Base-by-base conservation (phyloP, 1,284 basidiomycete genomes). In the Boletus smithii region DNA sequence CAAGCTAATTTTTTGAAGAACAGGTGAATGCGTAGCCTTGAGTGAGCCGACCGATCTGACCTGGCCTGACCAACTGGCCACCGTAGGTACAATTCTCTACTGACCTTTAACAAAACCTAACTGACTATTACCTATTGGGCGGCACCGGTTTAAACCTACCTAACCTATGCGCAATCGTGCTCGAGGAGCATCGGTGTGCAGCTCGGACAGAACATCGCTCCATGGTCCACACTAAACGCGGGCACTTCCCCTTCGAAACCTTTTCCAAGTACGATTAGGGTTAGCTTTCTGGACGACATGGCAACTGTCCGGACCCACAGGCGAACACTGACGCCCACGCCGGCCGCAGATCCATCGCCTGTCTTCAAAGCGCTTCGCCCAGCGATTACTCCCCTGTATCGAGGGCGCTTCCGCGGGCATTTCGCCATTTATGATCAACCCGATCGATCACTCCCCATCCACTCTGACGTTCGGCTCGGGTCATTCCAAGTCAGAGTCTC, bases 331-430 rank as follows among this genome's bases (percentile, higher is more conserved):
- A 77, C 71, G 6, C 80, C 80, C 2, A 73, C 76, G 14, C 79
- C 79, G 0, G 75, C 77, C 5, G 67, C 55, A 18, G 73, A 74
- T 10, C 63, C 77, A 1, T 71, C 72, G 0, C 74, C 76, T 0
- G 75, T 81, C 0, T 80, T 85, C 65, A 77, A 78, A 42, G 77
- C 83, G 0, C 70, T 85, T 18, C 71, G 71, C 1, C 81, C 81
- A 8, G 74, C 81, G 0, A 72, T 57, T 26, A 42, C 54, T 2
- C 65, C 7, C 54, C 57, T 0, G 32, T 53, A 3, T 53, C 58
- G 14, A 49, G 53, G 48, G 45, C 3, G 18, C 53, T 14, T 48
- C 48, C 1, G 33, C 50, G 6, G 48, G 50, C 1, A 34, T 57
- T 3, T 49, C 60, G 1, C 46, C 62, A 3, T 58, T 59, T 8